phyloP scores from a whole-genome alignment of 2,329 filamentous ascomycete species.

The Neoarthrinium moseri region DNA sequence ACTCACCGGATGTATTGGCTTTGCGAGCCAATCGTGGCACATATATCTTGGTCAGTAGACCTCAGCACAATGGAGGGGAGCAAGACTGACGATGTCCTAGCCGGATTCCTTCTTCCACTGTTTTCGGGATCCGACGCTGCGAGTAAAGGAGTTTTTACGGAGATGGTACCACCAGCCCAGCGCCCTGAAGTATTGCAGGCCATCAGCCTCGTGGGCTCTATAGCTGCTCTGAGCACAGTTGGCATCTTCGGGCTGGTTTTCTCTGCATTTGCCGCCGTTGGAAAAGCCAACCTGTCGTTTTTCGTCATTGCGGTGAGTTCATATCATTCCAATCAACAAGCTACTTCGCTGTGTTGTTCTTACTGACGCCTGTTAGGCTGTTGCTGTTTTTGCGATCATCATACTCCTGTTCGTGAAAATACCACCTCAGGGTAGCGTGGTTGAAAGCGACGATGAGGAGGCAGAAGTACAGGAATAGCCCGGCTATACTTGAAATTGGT shows the following conservation, averaged over 20 bases:
- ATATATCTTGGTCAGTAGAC: slow-evolving; percentile 20
- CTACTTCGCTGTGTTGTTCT: not conserved
- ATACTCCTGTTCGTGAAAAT: slow-evolving; percentile 21
- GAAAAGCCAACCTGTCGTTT: slow-evolving; percentile 22
- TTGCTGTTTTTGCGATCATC: slow-evolving; percentile 17
- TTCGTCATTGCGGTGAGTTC: slow-evolving; percentile 23
- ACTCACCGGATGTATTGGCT: slow-evolving; percentile 20
- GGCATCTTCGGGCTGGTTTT: slow-evolving; percentile 23
- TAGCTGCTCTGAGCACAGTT: slow-evolving; percentile 18
- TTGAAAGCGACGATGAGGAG: slow-evolving; percentile 3
- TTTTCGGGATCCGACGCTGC: slow-evolving; percentile 23
- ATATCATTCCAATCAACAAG: not conserved
- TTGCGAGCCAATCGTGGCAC: slow-evolving; percentile 20
- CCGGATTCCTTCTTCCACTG: slow-evolving; percentile 21
- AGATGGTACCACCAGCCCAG: slow-evolving; percentile 20
- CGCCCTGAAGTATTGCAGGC: slow-evolving; percentile 22
- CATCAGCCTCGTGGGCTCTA: slow-evolving; percentile 21
- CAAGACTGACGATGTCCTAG: slow-evolving; percentile 5
- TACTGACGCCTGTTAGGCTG: slow-evolving; percentile 13
- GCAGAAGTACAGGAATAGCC: too few relatives aligned
- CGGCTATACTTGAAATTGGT: too few relatives aligned
- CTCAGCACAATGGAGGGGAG: not conserved
- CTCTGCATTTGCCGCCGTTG: slow-evolving; percentile 18
- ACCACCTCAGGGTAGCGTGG: slow-evolving; percentile 15
- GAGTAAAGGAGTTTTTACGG: slow-evolving; percentile 21